Conservation (phyloP, 2,329 filamentous ascomycete species). For the Penicillium expansum region DNA sequence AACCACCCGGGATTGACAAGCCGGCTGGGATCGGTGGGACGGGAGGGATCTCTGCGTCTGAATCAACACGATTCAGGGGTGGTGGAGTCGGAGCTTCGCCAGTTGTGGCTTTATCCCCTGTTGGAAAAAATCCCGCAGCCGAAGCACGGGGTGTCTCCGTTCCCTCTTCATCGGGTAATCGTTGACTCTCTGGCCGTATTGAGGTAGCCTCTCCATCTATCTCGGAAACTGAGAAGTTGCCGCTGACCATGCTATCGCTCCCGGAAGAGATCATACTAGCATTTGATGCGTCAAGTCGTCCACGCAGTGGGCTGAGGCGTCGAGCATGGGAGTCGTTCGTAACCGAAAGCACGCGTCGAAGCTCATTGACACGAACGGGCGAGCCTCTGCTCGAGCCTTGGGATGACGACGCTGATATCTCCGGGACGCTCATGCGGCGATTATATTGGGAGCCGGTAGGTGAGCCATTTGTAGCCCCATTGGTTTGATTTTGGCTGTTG, state of each 20-base stretch:
- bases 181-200: conserved; percentile 27
- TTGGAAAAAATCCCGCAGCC: conserved; percentile 19
- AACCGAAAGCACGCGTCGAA: conserved; percentile 48
- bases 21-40: conserved; percentile 46
- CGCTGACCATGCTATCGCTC: conserved; percentile 48
- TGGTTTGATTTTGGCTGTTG: conserved; percentile 28
- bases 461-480: conserved; percentile 34
- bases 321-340: conserved; percentile 35
- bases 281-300: conserved; percentile 34
- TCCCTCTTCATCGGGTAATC: conserved; percentile 26
- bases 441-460: conserved; percentile 31
- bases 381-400: conserved; percentile 43
- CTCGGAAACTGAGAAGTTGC: conserved; percentile 38
- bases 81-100: conserved; percentile 12
- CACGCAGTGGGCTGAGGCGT: conserved; percentile 45
- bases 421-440: conserved; percentile 39
- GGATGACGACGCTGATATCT: conserved; percentile 34
- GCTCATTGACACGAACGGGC: conserved; percentile 48
- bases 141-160: conserved; percentile 35
- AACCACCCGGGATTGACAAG: conserved; percentile 43
- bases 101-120: conserved; percentile 11
- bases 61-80: no score
- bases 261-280: conserved; percentile 40
- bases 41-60: conserved; percentile 41
- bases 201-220: conserved; percentile 29